Evolutionary conservation across 2,329 filamentous ascomycete genomes (phyloP).

Genomic region (Venturia aucupariae): DNA sequence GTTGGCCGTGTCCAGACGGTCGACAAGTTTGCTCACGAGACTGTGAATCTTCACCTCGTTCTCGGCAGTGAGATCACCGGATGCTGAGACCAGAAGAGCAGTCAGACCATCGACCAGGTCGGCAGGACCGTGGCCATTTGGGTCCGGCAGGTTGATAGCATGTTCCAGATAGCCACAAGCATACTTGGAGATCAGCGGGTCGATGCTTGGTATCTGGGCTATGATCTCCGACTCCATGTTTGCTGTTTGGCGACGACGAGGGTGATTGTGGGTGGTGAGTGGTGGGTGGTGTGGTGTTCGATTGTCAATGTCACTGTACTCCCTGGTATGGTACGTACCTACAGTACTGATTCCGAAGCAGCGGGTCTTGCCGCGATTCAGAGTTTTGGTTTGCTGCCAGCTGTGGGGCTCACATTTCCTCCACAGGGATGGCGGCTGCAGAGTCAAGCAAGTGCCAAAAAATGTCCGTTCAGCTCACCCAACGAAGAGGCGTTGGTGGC

Average conservation of each 20-base stretch:
- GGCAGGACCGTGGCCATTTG: constrained; percentile 57
- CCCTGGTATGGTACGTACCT: too few species aligned
- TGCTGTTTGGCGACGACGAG: too few species aligned
- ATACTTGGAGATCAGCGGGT: constrained; percentile 83
- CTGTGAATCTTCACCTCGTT: constrained; percentile 71
- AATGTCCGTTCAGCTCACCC: too few species aligned
- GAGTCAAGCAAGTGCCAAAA: too few species aligned
- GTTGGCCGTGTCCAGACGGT: constrained; percentile 65
- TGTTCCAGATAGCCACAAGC: constrained; percentile 90
- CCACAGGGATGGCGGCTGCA: too few species aligned
- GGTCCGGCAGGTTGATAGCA: constrained; percentile 53
- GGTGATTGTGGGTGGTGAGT: not conserved
- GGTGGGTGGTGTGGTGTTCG: too few species aligned
- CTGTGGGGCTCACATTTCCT: too few species aligned
- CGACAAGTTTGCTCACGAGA: constrained; percentile 83
- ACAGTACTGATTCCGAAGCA: not conserved
- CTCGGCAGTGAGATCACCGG: constrained; percentile 63
- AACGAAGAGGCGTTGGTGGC: not conserved
- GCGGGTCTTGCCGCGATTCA: not conserved
- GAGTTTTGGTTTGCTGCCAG: not conserved
- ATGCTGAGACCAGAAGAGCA: constrained; percentile 88
- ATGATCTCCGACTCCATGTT: constrained; percentile 83
- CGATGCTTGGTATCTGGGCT: constrained; percentile 73
- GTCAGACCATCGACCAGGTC: constrained; percentile 75
- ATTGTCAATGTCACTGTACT: too few species aligned